phyloP scores from a whole-genome alignment of 306 rosid genomes.

The Delonix regia region DNA sequence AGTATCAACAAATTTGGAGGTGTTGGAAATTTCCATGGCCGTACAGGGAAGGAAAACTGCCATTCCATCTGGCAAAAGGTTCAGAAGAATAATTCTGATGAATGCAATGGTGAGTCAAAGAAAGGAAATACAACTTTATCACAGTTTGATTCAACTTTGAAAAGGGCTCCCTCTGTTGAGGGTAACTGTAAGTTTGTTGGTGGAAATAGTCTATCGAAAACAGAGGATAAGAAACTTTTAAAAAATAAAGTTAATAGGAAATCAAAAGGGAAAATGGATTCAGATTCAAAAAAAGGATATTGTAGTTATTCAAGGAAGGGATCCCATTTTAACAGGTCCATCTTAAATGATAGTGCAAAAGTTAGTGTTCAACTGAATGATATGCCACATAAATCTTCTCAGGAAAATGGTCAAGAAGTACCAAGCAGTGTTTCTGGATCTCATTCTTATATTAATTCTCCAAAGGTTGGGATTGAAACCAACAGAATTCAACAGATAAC shows the following conservation, averaged over 20 bases:
- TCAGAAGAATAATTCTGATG: conserved; percentile 55
- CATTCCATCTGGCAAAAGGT: conserved; percentile 90
- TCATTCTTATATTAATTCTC: conserved; percentile 36
- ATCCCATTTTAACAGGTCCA: conserved; percentile 41
- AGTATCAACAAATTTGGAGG: conserved; percentile 53
- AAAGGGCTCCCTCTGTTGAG: conserved; percentile 49
- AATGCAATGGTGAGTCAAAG: conserved; percentile 49
- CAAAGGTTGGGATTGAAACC: conserved; percentile 32
- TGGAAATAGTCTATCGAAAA: conserved; percentile 36
- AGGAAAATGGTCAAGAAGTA: conserved; percentile 40
- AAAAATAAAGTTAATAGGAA: conserved; percentile 52
- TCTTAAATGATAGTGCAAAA: conserved; percentile 46
- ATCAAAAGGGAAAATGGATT: conserved; percentile 51
- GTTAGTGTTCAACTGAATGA: conserved; percentile 45
- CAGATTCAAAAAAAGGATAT: conserved; percentile 49
- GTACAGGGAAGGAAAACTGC: conserved; percentile 65
- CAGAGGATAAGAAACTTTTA: conserved; percentile 49
- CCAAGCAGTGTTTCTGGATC: conserved; percentile 40
- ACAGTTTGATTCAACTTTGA: conserved; percentile 39
- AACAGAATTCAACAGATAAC: conserved; percentile 38
- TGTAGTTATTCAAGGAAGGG: conserved; percentile 53
- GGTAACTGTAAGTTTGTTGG: conserved; percentile 39
- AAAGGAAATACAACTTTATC: conserved; percentile 47
- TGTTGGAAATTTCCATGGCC: conserved; percentile 46
- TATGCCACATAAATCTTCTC: conserved; percentile 39